Percentiles rank a stretch among this genome's conserved stretches.
These are phyloP conservation scores for Candida easanensis DNA, from an alignment of 805 yeast genomes.

Conservation along the genomic window DNA sequence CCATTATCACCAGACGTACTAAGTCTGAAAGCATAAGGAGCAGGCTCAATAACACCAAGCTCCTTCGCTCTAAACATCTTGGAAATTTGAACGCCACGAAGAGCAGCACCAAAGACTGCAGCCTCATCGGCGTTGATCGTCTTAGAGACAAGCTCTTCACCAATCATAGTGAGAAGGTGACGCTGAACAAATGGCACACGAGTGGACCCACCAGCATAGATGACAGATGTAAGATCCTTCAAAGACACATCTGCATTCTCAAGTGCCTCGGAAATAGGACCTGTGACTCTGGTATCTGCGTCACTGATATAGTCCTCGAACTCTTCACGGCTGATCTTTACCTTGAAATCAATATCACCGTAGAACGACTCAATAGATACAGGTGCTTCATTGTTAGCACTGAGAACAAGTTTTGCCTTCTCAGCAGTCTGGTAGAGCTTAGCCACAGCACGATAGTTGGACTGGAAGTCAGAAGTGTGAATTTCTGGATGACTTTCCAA, in stretches of 20 bases:
- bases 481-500: slow-evolving; percentile 40
- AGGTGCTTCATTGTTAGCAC: slow-evolving; percentile 83
- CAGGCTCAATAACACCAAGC: slow-evolving; percentile 55
- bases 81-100: slow-evolving; percentile 75
- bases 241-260: slow-evolving; percentile 28
- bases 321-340: slow-evolving; percentile 70
- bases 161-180: slow-evolving; percentile 50
- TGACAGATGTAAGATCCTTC: slow-evolving; percentile 56
- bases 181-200: slow-evolving; percentile 86
- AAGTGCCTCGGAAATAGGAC: slow-evolving; percentile 56
- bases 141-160: slow-evolving; percentile 63
- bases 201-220: slow-evolving; percentile 86
- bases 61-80: slow-evolving; percentile 63
- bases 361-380: slow-evolving; percentile 73
- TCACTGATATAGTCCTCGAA: slow-evolving; percentile 58
- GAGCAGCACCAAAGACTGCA: slow-evolving; percentile 85
- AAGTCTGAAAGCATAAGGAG: slow-evolving; percentile 47
- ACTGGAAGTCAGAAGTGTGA: slow-evolving; percentile 36
- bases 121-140: slow-evolving; percentile 96
- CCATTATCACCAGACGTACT: slow-evolving; percentile 27
- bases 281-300: slow-evolving; percentile 41
- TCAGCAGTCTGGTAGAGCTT: slow-evolving; percentile 82
- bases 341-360: slow-evolving; percentile 71
- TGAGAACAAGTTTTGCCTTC: slow-evolving; percentile 78
- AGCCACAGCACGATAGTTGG: slow-evolving; percentile 56